Base-by-base conservation (phyloP, 1,284 basidiomycete species). In the Fomitopsis betulina region DNA sequence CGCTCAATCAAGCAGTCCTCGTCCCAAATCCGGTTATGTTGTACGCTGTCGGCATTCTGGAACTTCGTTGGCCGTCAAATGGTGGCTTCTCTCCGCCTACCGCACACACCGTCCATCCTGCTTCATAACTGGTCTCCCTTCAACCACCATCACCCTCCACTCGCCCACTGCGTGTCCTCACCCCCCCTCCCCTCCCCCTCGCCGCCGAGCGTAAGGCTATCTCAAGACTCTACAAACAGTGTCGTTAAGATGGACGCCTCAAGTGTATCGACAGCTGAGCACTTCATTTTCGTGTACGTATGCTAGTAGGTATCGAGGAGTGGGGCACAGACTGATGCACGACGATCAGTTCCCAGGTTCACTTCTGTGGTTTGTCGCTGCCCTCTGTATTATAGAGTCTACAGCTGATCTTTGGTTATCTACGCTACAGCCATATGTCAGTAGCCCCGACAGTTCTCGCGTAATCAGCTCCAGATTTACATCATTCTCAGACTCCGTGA, bases 311-410 rank as follows among this genome's bases (percentile, higher is more conserved):
- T 13, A 32, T 54, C 30, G 25, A 38, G 52, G 33, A 27, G 13
- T 7, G 53, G 60, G 54, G 65, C 62, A 62, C 51, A 58, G 53
- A 55, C 43, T 47, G 23, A 35, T 35, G 15, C 19, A 51, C 13
- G 40, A 53, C 19, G 15, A 5, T 56, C 38, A 82, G 80, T 67
- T 87, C 89, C 67, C 88, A 91, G 74, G 79, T 89, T 68, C 89
- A 89, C 76, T 91, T 91, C 73, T 90, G 88, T 76, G 85, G 89
- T 90, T 71, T 74, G 87, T 83, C 59, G 17, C 21, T 25, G 21
- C 15, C 9, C n/a, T 64, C 37, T 21, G 17, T 38, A 30, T 9
- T 65, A 60, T 61, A 37, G 4, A 12, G 13, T 63, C 63, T 67
- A 62, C 58, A 23, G 35, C 15, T 32, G 13, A 49, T 57, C 55